Evolutionary conservation across 495 filamentous ascomycete species (phyloP).

Genomic region (Acidomyces sp.): DNA sequence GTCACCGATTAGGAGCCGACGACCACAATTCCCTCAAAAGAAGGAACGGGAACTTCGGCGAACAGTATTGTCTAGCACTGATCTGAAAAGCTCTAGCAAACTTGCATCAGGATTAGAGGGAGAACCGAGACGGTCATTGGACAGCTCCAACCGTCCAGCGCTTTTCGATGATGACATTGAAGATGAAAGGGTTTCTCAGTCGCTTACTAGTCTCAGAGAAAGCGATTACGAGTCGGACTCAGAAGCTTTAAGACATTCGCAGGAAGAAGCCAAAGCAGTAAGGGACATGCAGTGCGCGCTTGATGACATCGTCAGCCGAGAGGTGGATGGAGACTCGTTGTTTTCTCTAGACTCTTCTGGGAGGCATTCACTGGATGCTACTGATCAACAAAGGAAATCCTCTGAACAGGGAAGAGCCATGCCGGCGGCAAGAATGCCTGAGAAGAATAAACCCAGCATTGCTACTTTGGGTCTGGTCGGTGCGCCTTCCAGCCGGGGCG

Average conservation of each 20-base stretch:
- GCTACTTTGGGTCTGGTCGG: constrained; percentile 83
- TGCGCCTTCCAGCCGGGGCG: constrained; percentile 63
- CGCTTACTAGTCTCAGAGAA: constrained; percentile 44
- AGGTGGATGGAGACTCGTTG: constrained; percentile 40
- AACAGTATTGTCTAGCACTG: constrained; percentile 45
- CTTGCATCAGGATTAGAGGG: constrained; percentile 23
- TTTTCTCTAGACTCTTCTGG: constrained; percentile 34
- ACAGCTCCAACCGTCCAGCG: constrained; percentile 40
- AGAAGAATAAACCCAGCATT: constrained; percentile 61
- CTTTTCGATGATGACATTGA: constrained; percentile 58
- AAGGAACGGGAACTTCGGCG: constrained; percentile 38
- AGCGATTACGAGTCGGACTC: constrained; percentile 34
- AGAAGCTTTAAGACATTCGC: constrained; percentile 19
- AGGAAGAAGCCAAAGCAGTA: constrained; percentile 48
- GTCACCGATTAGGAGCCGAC: constrained; percentile 10
- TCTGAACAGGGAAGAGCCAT: constrained; percentile 3
- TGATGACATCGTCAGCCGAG: constrained; percentile 84
- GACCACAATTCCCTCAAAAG: constrained; percentile 6
- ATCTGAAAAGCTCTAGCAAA: constrained; percentile 36
- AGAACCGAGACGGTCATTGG: constrained; percentile 41
- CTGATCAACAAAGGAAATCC: constrained; percentile 41
- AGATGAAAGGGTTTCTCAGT: constrained; percentile 47
- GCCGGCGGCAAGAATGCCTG: constrained; percentile 24
- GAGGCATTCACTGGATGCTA: constrained; percentile 28
- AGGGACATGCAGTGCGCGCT: constrained; percentile 89